Evolutionary conservation across 2,329 filamentous ascomycete species (phyloP).

Genomic region (Fusarium sarcochroum): DNA sequence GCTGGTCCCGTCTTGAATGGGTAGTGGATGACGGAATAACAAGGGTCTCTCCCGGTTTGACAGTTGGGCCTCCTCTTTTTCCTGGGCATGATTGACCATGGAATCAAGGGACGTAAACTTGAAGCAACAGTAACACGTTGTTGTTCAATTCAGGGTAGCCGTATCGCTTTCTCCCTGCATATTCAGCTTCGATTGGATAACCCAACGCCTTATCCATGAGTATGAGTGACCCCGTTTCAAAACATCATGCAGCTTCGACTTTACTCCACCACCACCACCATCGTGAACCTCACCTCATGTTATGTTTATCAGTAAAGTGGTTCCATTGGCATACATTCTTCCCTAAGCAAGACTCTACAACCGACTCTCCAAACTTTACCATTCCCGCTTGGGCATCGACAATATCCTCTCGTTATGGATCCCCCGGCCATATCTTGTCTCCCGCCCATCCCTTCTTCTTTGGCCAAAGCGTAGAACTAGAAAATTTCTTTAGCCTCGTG

Average conservation of each 20-base stretch:
- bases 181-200: constrained; percentile 24
- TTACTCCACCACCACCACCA: constrained; percentile 12
- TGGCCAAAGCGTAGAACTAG: constrained; percentile 15
- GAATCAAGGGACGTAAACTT: no score
- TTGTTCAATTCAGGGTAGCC: constrained; percentile 28
- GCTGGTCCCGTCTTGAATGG: constrained; percentile 37
- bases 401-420: constrained; percentile 9
- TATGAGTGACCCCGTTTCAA: constrained; percentile 1
- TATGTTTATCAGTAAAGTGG: not conserved
- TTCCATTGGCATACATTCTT: constrained; percentile 4
- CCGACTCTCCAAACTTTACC: not conserved
- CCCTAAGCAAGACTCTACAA: constrained; percentile 17
- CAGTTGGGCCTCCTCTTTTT: constrained; percentile 22
- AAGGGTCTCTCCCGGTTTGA: constrained; percentile 39
- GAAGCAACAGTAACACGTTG: constrained; percentile 14
- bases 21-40: constrained; percentile 38
- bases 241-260: constrained; percentile 12
- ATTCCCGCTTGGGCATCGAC: constrained; percentile 31
- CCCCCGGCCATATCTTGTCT: constrained; percentile 12
- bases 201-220: not conserved
- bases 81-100: not conserved
- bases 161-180: constrained; percentile 16
- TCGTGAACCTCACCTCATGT: constrained; percentile 24
- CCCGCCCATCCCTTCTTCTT: constrained; percentile 27
- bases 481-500: constrained; percentile 12